Conservation (phyloP, 148 eudicot genomes). For the Cornus suecica region DNA sequence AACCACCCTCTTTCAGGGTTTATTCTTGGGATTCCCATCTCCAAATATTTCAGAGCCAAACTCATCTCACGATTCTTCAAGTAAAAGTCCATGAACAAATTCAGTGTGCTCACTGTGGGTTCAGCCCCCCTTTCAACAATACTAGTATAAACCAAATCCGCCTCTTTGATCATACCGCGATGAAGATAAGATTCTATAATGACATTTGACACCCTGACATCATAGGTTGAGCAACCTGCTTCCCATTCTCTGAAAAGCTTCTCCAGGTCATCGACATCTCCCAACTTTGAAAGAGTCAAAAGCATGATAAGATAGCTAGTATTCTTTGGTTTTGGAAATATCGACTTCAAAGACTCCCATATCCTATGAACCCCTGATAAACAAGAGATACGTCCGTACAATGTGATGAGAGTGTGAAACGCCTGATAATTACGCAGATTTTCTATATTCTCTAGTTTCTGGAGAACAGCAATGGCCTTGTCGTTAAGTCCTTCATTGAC, state of each 20-base stretch:
- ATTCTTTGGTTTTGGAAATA: conserved; percentile 30
- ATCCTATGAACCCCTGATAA: conserved; percentile 35
- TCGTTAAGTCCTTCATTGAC: conserved; percentile 31
- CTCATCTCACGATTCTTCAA: conserved; percentile 32
- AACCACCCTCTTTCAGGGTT: conserved; percentile 25
- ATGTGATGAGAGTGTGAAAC: conserved; percentile 32
- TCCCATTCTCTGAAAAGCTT: conserved; percentile 49
- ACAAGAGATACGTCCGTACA: conserved; percentile 31
- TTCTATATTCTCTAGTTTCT: conserved; percentile 28
- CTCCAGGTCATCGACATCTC: conserved; percentile 37
- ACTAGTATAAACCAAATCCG: conserved; percentile 29
- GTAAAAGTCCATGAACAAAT: conserved; percentile 25
- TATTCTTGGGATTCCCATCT: conserved; percentile 28
- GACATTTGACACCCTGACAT: conserved; percentile 45
- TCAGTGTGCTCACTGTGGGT: conserved; percentile 36
- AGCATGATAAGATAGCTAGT: conserved; percentile 43
- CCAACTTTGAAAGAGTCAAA: conserved; percentile 40
- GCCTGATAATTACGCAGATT: conserved; percentile 22
- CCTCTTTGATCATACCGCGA: conserved; percentile 44
- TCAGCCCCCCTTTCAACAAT: conserved; percentile 20
- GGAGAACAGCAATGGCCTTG: conserved; percentile 34
- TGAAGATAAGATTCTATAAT: conserved; percentile 43
- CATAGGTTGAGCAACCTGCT: conserved; percentile 31
- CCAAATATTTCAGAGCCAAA: conserved; percentile 42
- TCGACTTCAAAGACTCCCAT: conserved; percentile 41